Evolutionary conservation across 2,329 filamentous ascomycete genomes (phyloP), one percentile per base, ranked within the genome.

Genomic region (Plenodomus lindquistii): DNA sequence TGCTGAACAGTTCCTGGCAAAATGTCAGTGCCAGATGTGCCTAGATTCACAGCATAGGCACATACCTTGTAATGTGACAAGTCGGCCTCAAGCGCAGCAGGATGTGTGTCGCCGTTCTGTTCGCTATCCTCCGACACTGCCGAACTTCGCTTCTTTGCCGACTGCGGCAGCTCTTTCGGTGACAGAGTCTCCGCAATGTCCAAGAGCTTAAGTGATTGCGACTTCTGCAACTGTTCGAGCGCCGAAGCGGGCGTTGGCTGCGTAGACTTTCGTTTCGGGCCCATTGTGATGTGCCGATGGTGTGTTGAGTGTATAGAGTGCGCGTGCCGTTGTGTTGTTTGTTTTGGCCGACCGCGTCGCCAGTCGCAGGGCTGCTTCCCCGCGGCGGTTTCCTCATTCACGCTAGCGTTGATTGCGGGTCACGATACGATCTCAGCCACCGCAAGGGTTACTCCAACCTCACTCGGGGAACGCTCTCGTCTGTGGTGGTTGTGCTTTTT

Each of bases 1-100:
- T 97, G 36, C 91, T 88, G 74, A 97, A 99, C 17, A 97, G 83
- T 74, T 97, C 92, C 75, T 85, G 57, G n/a, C 11, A 13, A 13
- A 11, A 7, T 31, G 27, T 31, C 4, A 31, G 27, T 15, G 4
- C 27, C 27, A 31, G 10, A 13, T 8, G 6, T 31, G 27, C 5
- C 10, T 24, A 24, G 22, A 24, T 24, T 5, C 10, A 24, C 15
- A 13, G 18, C 4, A 15, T 24, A 2, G 3, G 7, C 22, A 42
- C 42, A 15, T 67, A 83, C 83, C 68, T 89, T 91, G 77, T 97
- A 97, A 73, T 97, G 92, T 22, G 82, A 79, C 21, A 97, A 80
- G 72, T 97, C 93, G 21, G 89, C 89, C 56, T 89, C 85, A 7
- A 97, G 79, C 16, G 87, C 87, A 15, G 87, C 83, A 0, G 92